phyloP scores from a whole-genome alignment of 345 rosid genomes.

The Gossypium australe region DNA sequence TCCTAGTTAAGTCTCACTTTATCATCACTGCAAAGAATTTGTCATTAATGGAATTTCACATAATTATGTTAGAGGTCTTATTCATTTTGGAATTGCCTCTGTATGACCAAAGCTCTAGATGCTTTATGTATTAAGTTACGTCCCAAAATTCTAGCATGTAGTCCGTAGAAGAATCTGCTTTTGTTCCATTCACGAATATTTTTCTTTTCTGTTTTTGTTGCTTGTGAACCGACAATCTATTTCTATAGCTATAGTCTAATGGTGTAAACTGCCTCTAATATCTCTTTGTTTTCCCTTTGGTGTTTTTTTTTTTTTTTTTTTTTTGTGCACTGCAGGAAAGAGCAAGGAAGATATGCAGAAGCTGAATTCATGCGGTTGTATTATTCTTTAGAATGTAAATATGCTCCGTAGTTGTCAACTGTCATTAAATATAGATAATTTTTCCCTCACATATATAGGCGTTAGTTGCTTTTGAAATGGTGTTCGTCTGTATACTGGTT shows the following conservation, averaged over 20 bases:
- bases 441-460: neutral
- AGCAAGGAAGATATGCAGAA: constrained; percentile 25
- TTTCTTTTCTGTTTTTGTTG: neutral
- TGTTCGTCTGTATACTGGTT: neutral
- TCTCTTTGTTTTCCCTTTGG: neutral
- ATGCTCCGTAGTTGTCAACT: neutral
- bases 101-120: too few species aligned
- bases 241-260: neutral
- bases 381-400: constrained; percentile 24
- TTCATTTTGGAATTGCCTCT: too few species aligned
- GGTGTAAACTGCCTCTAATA: neutral
- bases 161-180: neutral
- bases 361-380: constrained; percentile 31
- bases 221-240: neutral
- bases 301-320: neutral
- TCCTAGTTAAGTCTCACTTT: neutral
- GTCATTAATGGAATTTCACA: neutral
- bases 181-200: neutral
- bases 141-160: too few species aligned
- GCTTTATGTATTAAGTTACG: too few species aligned
- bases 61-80: neutral
- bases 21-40: neutral
- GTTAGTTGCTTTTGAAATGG: constrained; percentile 1
- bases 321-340: constrained; percentile 22
- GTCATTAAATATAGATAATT: neutral